Evolutionary conservation across 805 yeast species (phyloP).

Genomic region (Priceomyces carsonii): DNA sequence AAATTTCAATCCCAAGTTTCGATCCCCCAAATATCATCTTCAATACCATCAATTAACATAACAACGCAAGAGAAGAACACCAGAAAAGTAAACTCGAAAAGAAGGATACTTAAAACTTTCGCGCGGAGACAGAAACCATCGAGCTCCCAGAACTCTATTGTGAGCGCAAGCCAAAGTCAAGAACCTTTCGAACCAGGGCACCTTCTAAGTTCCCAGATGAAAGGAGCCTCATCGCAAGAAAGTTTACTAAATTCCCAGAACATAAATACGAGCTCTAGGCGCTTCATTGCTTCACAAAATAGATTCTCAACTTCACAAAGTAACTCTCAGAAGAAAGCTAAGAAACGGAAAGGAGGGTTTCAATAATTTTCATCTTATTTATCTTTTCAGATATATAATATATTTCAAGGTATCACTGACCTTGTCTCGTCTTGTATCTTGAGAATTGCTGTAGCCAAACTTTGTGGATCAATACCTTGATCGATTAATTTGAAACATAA

Average conservation of each 20-base stretch:
- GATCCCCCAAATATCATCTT: slow-evolving; percentile 6
- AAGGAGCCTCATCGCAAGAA: too few species aligned
- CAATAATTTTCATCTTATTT: slow-evolving; percentile 24
- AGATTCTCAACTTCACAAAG: too few species aligned
- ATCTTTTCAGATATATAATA: slow-evolving; percentile 2
- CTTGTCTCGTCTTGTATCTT: slow-evolving; percentile 27
- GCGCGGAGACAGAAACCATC: too few species aligned
- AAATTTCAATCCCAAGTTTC: slow-evolving; percentile 6
- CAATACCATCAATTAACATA: slow-evolving; percentile 20
- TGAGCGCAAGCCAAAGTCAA: too few species aligned
- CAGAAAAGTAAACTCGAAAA: not conserved
- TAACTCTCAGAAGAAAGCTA: slow-evolving; percentile 33
- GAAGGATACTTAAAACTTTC: too few species aligned
- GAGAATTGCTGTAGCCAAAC: slow-evolving; percentile 25
- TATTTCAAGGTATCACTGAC: slow-evolving; percentile 13
- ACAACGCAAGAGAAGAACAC: slow-evolving; percentile 9
- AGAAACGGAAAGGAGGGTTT: slow-evolving; percentile 52
- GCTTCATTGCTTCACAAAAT: too few species aligned
- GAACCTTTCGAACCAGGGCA: too few species aligned
- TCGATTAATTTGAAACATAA: slow-evolving; percentile 34
- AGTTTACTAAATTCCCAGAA: too few species aligned
- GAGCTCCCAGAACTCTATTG: too few species aligned
- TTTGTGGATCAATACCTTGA: slow-evolving; percentile 40
- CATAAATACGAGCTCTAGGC: too few species aligned
- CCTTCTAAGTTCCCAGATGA: too few species aligned